phyloP scores from a whole-genome alignment of 2,329 filamentous ascomycete species.

The Aureobasidium sp. region DNA sequence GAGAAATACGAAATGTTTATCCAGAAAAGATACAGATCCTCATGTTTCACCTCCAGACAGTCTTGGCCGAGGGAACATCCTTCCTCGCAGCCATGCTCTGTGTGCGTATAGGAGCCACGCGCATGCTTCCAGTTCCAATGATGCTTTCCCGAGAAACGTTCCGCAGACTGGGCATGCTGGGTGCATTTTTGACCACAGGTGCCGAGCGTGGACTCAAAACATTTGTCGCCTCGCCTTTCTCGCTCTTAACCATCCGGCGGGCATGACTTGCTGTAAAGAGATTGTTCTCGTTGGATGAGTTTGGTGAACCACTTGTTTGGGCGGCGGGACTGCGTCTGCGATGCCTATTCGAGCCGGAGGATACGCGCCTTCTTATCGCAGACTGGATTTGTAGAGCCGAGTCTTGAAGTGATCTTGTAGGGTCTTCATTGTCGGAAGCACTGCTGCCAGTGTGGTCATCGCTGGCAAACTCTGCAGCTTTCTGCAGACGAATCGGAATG shows the following conservation, averaged over 20 bases:
- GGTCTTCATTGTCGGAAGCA: conserved; percentile 18
- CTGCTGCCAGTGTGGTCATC: conserved; percentile 22
- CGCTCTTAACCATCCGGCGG: conserved; percentile 58
- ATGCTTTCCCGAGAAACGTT: conserved; percentile 6
- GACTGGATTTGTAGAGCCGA: conserved; percentile 29
- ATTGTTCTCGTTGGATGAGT: conserved; percentile 44
- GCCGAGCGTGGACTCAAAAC: conserved; percentile 56
- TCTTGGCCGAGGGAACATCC: not conserved
- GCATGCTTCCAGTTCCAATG: conserved; percentile 1
- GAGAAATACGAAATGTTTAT: conserved; percentile 8
- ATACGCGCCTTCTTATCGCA: conserved; percentile 45
- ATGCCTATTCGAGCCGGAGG: conserved; percentile 28
- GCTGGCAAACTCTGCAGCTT: conserved; percentile 22
- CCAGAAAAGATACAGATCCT: not conserved
- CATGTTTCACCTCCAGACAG: not conserved
- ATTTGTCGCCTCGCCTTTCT: conserved; percentile 49
- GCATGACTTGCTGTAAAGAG: conserved; percentile 61
- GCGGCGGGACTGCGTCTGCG: conserved; percentile 42
- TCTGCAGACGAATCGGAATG: conserved; percentile 30
- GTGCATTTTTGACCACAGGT: conserved; percentile 50
- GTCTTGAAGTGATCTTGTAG: conserved; percentile 20
- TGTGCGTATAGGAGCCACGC: conserved; percentile 7
- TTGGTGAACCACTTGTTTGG: conserved; percentile 53
- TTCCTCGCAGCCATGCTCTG: conserved; percentile 12
- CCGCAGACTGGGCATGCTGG: conserved; percentile 21